Percentiles rank a stretch among this genome's conserved stretches.
These are phyloP conservation scores for Vachellia pachyceras DNA, from an alignment of 306 rosid genomes.

Conservation along the genomic window DNA sequence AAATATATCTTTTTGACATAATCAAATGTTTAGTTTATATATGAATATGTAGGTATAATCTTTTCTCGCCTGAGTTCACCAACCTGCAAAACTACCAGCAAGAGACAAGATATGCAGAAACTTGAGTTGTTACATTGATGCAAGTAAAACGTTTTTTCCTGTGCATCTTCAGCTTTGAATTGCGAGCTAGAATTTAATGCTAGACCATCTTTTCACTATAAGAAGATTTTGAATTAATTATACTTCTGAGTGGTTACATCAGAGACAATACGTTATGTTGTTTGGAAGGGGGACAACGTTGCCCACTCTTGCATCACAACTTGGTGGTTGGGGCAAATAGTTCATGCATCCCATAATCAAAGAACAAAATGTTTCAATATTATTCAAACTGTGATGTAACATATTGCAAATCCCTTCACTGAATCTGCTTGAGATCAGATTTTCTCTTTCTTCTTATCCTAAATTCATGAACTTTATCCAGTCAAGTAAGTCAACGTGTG, in stretches of 20 bases:
- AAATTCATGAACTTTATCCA: conserved; percentile 40
- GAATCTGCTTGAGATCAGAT: conserved; percentile 32
- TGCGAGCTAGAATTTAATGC: background rate
- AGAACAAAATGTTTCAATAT: conserved; percentile 7
- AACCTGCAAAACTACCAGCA: background rate
- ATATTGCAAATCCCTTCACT: conserved; percentile 28
- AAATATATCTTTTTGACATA: background rate
- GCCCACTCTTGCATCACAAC: conserved; percentile 40
- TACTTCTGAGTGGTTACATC: conserved; percentile 19
- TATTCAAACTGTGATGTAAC: conserved; percentile 23
- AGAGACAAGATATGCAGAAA: background rate
- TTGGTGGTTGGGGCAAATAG: conserved; percentile 10
- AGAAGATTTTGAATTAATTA: conserved; percentile 14
- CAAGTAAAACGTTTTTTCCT: background rate
- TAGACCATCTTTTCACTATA: background rate
- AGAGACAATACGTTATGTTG: conserved; percentile 25
- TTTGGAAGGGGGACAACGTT: conserved; percentile 40
- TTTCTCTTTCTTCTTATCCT: conserved; percentile 33
- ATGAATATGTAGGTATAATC: too few relatives aligned
- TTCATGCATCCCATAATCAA: conserved; percentile 36
- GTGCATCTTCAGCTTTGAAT: background rate
- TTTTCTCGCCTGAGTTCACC: background rate
- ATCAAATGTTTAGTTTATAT: too few relatives aligned
- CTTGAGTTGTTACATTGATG: background rate
- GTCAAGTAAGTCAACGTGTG: conserved; percentile 22